Conservation (phyloP, 179 eudicot species). For the Beta lomatogona region DNA sequence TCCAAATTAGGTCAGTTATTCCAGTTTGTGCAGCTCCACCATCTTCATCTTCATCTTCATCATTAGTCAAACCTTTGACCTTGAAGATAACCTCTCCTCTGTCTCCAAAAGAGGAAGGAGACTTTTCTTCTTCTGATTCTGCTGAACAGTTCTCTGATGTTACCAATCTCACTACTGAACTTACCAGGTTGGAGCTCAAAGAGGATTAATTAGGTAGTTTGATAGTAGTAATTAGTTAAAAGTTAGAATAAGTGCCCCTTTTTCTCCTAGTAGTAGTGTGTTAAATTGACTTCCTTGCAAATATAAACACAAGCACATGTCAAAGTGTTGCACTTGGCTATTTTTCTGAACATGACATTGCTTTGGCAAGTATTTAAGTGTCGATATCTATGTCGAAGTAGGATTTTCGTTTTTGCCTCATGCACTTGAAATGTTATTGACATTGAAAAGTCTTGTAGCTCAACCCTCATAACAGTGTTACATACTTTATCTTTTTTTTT, state of each 20-base stretch:
- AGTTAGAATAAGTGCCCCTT: neutral
- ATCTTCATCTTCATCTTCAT: slow-evolving; percentile 11
- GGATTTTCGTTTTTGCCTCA: neutral
- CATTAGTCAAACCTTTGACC: slow-evolving; percentile 16
- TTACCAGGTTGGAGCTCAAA: slow-evolving; percentile 34
- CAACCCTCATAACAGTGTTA: too few species aligned
- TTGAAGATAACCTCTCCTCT: neutral
- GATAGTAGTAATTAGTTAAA: neutral
- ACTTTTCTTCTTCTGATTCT: neutral
- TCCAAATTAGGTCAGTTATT: slow-evolving; percentile 55
- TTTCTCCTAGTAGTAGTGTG: slow-evolving; percentile 3
- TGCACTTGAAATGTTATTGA: neutral
- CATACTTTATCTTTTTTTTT: neutral
- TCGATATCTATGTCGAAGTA: slow-evolving; percentile 12
- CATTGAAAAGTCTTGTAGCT: neutral
- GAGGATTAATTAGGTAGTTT: slow-evolving; percentile 9
- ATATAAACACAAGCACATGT: slow-evolving; percentile 9
- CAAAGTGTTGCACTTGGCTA: slow-evolving; percentile 14
- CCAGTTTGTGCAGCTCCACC: slow-evolving; percentile 63
- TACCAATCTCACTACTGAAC: slow-evolving; percentile 27
- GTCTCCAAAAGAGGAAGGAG: neutral
- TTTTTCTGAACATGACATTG: neutral
- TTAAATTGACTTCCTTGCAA: neutral
- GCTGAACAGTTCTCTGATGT: neutral
- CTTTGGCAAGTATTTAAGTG: neutral